Evolutionary conservation across 768 basidiomycete genomes (phyloP), one percentile per base, ranked within the genome.

Genomic region (Tephrocybe sp.): DNA sequence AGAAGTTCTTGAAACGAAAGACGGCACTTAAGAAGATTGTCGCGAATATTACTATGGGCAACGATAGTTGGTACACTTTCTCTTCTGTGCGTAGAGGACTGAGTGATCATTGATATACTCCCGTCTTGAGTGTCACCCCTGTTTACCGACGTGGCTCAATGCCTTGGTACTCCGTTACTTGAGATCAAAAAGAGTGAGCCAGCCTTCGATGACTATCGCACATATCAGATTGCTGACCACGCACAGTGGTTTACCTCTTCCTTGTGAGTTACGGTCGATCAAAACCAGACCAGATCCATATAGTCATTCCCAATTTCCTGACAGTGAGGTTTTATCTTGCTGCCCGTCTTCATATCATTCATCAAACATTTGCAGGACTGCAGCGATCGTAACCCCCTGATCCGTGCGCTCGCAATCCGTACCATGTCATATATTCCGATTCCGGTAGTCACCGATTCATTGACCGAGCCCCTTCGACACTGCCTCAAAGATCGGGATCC

Each of bases 361-460:
- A 7, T 46, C 8, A 24, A 65, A 50, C 26, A 45, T 39, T 50
- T 28, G 37, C 60, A 98, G 96, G 96, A 98, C 66, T 97, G 93
- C 61, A 88, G 86, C 61, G 96, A 98, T 65, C 84, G 90, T 40
- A 98, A 98, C 66, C 96, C 97, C 10, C 85, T 99, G 42, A 93
- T 99, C 51, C 90, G 97, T 30, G 97, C 96, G 14, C 77, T 99
- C 40, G 94, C 97, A 17, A 95, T 99, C 61, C 90, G 97, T 37
- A 99, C 97, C 11, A 98, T 99, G 96, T 96, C 97, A 6, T 98
- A 97, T 65, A 98, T 99, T 61, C 93, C 94, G 30, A 87, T 97
- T 20, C 89, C 94, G 8, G 77, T 85, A 44, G 92, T 98, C 54
- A 86, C 87, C 11, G 88, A 91, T 50, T 81, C 90, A 1, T 77